phyloP scores from a whole-genome alignment of 139 green algal genomes.

The Micractinium conductrix region DNA sequence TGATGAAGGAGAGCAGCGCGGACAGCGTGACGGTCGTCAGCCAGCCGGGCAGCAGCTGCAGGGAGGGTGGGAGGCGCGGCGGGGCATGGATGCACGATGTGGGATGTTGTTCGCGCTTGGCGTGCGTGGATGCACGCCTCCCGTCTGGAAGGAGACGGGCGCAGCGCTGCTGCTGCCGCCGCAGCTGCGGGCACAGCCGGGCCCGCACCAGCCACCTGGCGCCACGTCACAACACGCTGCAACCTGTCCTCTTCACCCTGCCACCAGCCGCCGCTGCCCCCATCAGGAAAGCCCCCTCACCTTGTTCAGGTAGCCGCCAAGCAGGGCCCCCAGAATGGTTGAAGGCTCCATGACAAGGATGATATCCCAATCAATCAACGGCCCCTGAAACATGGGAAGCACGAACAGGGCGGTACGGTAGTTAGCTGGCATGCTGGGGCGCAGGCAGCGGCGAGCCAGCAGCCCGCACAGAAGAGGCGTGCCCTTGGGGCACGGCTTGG shows the following conservation, averaged over 20 bases:
- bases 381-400: neutral
- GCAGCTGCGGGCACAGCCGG: too few species aligned
- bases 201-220: too few species aligned
- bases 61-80: neutral
- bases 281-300: too few species aligned
- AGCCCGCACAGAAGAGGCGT: too few species aligned
- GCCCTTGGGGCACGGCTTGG: neutral
- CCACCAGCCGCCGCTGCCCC: too few species aligned
- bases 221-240: too few species aligned
- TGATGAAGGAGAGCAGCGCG: slow-evolving; percentile 48
- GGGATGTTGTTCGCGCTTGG: too few species aligned
- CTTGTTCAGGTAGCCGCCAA: slow-evolving; percentile 64
- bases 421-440: too few species aligned
- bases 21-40: slow-evolving; percentile 53
- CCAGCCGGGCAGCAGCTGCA: slow-evolving; percentile 61
- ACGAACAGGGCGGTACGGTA: neutral
- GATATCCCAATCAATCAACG: slow-evolving; percentile 73
- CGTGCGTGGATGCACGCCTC: neutral
- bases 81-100: neutral
- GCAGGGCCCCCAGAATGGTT: slow-evolving; percentile 67
- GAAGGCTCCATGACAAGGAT: slow-evolving; percentile 76
- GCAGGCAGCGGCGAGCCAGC: too few species aligned
- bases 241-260: too few species aligned
- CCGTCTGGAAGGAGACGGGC: neutral
- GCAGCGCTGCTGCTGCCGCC: too few species aligned